Evolutionary conservation across 768 basidiomycete species (phyloP), one percentile per base, ranked within the genome.

Genomic region (Rhizopogon vinicolor): DNA sequence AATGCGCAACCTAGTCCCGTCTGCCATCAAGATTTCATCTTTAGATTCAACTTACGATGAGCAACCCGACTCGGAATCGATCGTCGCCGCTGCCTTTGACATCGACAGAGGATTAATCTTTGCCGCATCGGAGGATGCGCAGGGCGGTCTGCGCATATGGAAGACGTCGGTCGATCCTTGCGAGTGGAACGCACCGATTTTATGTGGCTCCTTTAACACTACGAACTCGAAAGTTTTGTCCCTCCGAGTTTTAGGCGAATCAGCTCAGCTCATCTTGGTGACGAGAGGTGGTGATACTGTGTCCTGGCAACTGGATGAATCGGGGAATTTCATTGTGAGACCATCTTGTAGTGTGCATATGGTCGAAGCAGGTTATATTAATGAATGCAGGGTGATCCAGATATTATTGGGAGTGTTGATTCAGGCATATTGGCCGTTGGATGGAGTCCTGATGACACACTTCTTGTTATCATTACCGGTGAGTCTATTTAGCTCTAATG

Each of bases 371-470:
- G 25, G 14, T 13, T 52, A 5, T 29, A 29, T 14, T 52, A 22
- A 22, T 55, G 37, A 48, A 41, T 51, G 48, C 55, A 65, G 68
- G 59, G 65, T 53, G 60, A 60, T 55, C 55, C 82, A 43, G 91
- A 95, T 60, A 80, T 93, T 13, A 87, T 95, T 53, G 96, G 96
- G 14, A 85, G 86, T 0, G 83, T 98, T 7, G 95, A 97, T 53
- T 77, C 84, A 10, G 93, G 91, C 0, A 86, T 99, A 49, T 70
- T 83, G 31, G 85, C 87, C 1, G 94, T 91, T 10, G 75, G 81
- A 12, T 98, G 96, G 95, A 87, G 87, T 59, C 93, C 96, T 4
- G 97, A 99, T 67, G 91, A 96, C 53, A 85, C 91, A 7, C 72
- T 91, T n/a, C 75, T 99, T 12, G 83, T 83, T 1, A 75, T 98